Conservation (phyloP, 2,329 filamentous ascomycete species). For the Leptographium galeiforme region DNA sequence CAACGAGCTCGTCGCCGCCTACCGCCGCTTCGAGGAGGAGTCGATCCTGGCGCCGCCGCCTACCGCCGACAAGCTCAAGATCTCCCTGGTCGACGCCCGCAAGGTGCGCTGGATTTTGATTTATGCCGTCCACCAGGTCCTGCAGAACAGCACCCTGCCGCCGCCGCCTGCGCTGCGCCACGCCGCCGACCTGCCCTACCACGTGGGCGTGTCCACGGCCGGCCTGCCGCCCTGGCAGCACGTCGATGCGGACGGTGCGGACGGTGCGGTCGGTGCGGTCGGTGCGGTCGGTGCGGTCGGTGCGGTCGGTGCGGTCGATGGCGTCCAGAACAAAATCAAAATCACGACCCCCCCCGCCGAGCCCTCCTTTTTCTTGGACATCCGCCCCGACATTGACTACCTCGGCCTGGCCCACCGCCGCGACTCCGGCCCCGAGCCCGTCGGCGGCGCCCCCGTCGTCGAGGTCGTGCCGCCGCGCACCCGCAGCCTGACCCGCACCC, state of each 20-base stretch:
- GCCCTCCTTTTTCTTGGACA: constrained; percentile 18
- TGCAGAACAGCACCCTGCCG: constrained; percentile 46
- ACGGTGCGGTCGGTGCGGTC: neutral
- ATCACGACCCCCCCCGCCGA: too few relatives aligned
- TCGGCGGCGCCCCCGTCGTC: neutral
- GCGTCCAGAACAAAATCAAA: too few relatives aligned
- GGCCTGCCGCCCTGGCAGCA: constrained; percentile 34
- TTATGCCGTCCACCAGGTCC: constrained; percentile 60
- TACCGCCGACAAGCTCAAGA: constrained; percentile 38
- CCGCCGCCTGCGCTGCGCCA: constrained; percentile 48
- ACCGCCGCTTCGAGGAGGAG: constrained; percentile 56
- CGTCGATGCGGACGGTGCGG: too few relatives aligned
- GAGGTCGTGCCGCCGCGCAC: constrained; percentile 10
- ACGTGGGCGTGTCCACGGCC: constrained; percentile 29
- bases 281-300: too few relatives aligned
- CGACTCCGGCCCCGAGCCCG: constrained; percentile 5
- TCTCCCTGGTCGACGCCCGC: constrained; percentile 51
- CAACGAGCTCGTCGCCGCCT: constrained; percentile 53
- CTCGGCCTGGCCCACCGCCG: constrained; percentile 28
- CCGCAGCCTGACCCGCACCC: constrained; percentile 17
- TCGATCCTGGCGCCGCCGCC: constrained; percentile 31
- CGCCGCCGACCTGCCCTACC: constrained; percentile 42
- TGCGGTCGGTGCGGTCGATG: too few relatives aligned
- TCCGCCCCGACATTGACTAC: constrained; percentile 44
- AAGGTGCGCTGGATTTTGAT: constrained; percentile 70